Percentiles rank a stretch among this genome's conserved stretches.
These are phyloP conservation scores for Huntiella abstrusa DNA, from an alignment of 2,329 filamentous ascomycete genomes.

Conservation along the genomic window DNA sequence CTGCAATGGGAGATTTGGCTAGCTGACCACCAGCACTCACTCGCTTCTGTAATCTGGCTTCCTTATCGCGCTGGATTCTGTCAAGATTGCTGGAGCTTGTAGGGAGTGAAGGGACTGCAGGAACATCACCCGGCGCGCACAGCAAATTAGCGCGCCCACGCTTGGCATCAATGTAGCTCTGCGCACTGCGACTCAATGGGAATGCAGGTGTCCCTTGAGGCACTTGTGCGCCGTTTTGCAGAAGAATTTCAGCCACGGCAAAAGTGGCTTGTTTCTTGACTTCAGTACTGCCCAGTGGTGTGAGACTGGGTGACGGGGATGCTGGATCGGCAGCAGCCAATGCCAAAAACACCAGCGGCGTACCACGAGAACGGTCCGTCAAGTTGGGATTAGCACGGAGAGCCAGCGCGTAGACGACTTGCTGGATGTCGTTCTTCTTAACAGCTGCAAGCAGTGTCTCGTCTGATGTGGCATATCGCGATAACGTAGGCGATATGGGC, in stretches of 20 bases:
- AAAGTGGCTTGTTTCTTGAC: constrained; percentile 48
- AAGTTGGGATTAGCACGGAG: constrained; percentile 75
- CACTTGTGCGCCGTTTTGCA: constrained; percentile 87
- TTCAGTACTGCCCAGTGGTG: constrained; percentile 20
- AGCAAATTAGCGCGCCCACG: constrained; percentile 27
- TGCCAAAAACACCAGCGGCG: constrained; percentile 77
- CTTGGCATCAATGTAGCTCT: constrained; percentile 71
- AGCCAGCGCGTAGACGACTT: constrained; percentile 78
- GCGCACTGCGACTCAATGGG: constrained; percentile 62
- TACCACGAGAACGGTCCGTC: constrained; percentile 67
- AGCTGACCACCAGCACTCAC: constrained; percentile 60
- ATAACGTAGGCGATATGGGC: constrained; percentile 54
- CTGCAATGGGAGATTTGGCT: constrained; percentile 43
- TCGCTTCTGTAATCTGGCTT: constrained; percentile 55
- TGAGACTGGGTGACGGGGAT: constrained; percentile 38
- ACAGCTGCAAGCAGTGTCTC: constrained; percentile 82
- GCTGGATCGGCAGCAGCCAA: constrained; percentile 85
- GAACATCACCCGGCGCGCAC: constrained; percentile 32
- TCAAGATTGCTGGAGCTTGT: constrained; percentile 23
- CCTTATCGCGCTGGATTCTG: constrained; percentile 38
- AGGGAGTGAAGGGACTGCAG: constrained; percentile 31
- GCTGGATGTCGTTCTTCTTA: constrained; percentile 89
- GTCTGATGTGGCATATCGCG: constrained; percentile 59
- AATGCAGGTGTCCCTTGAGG: constrained; percentile 60
- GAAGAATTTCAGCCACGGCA: constrained; percentile 71